A percentile compares a stretch with the other conserved stretches of the same genome.
These are phyloP conservation scores for Phylloporus arenicola DNA, from an alignment of 768 basidiomycete species.

Conservation along the genomic window DNA sequence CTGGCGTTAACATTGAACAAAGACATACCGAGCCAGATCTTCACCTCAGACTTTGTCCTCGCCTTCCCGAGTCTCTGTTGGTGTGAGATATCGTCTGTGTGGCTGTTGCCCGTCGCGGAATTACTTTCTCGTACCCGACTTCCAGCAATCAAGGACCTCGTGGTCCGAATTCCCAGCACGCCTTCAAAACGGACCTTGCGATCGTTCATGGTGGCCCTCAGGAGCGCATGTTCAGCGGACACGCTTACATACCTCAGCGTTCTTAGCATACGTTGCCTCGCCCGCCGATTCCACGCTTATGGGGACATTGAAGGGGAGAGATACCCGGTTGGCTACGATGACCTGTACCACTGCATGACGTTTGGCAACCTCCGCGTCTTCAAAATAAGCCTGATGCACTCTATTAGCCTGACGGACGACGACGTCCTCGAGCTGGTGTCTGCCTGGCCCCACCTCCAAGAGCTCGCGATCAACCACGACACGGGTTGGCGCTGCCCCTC, in stretches of 20 bases:
- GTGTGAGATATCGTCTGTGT: not conserved
- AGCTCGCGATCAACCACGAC: not conserved
- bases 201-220: not conserved
- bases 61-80: not conserved
- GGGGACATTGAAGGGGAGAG: not conserved
- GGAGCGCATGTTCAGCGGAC: not conserved
- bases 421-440: not conserved
- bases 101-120: not conserved
- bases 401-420: not conserved
- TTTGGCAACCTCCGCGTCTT: not conserved
- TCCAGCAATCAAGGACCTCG: not conserved
- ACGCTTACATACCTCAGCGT: constrained; percentile 1
- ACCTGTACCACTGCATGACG: constrained; percentile 1
- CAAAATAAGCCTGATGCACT: not conserved
- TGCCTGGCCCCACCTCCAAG: constrained; percentile 1
- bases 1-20: not conserved
- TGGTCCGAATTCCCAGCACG: not conserved
- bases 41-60: not conserved
- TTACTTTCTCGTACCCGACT: not conserved
- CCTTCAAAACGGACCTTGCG: not conserved
- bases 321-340: not conserved
- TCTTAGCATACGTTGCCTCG: not conserved
- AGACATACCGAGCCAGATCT: not conserved
- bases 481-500: not conserved
- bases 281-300: not conserved